Percentiles rank a stretch among this genome's conserved stretches.
These are phyloP conservation scores for Sphaerulina populicola DNA, from an alignment of 2,329 filamentous ascomycete species.

Conservation along the genomic window DNA sequence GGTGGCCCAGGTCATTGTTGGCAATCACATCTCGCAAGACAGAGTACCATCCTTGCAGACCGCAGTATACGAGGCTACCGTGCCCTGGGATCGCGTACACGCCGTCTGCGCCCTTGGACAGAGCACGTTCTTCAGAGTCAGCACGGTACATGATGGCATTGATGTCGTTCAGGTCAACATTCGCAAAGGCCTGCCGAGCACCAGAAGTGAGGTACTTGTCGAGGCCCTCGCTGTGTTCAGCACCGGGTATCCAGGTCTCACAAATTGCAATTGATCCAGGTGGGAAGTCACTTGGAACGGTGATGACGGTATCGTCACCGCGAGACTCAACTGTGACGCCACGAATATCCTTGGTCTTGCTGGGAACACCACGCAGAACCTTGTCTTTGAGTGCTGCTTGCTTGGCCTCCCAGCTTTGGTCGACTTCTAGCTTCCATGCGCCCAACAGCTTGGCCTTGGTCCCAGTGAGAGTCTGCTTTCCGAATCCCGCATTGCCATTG, in stretches of 20 bases:
- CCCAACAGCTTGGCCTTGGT: slow-evolving; percentile 80
- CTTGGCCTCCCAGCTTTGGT: slow-evolving; percentile 62
- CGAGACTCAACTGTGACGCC: slow-evolving; percentile 65
- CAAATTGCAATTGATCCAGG: slow-evolving; percentile 92
- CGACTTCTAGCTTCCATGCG: slow-evolving; percentile 86
- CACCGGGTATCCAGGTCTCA: slow-evolving; percentile 87
- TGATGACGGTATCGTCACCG: slow-evolving; percentile 67
- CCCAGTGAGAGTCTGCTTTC: slow-evolving; percentile 68
- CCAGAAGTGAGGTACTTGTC: slow-evolving; percentile 81
- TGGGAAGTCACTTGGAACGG: slow-evolving; percentile 72
- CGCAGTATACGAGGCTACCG: slow-evolving; percentile 83
- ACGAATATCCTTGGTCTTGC: slow-evolving; percentile 64
- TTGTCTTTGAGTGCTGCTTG: slow-evolving; percentile 59
- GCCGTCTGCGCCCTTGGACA: slow-evolving; percentile 72
- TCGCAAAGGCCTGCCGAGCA: slow-evolving; percentile 66
- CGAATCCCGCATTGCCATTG: slow-evolving; percentile 71
- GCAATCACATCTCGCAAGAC: slow-evolving; percentile 73
- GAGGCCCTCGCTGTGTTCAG: slow-evolving; percentile 73
- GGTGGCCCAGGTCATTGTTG: slow-evolving; percentile 86
- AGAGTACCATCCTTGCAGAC: slow-evolving; percentile 98
- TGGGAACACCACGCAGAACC: slow-evolving; percentile 73
- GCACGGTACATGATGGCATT: slow-evolving; percentile 89
- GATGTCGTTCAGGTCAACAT: slow-evolving; percentile 69
- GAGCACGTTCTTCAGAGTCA: slow-evolving; percentile 78
- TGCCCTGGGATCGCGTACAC: slow-evolving; percentile 77